phyloP scores from a whole-genome alignment of 1,284 basidiomycete species.

The Chalciporus sp. region DNA sequence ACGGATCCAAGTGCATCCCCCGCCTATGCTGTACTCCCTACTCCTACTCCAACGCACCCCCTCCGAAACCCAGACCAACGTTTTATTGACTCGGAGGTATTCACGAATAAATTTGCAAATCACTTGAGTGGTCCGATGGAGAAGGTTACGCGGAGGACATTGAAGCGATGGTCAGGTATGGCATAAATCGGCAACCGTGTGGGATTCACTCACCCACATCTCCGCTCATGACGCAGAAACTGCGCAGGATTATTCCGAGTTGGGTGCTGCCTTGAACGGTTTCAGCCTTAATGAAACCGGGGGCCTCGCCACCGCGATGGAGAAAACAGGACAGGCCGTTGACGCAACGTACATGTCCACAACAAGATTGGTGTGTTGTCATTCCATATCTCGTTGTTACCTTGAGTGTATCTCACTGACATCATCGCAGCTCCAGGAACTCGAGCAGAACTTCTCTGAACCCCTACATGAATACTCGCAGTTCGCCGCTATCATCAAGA shows the following conservation, averaged over 20 bases:
- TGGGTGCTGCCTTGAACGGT: conserved; percentile 94
- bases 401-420: conserved; percentile 14
- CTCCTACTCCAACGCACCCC: conserved; percentile 85
- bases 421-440: conserved; percentile 74
- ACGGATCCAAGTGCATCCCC: conserved; percentile 76
- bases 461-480: conserved; percentile 96
- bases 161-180: conserved; percentile 92
- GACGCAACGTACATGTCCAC: conserved; percentile 95
- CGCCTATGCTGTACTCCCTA: conserved; percentile 85
- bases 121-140: conserved; percentile 94
- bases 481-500: conserved; percentile 94
- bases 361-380: conserved; percentile 66
- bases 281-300: conserved; percentile 89
- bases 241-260: conserved; percentile 90
- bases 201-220: conserved; percentile 5
- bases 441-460: conserved; percentile 93
- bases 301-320: conserved; percentile 76
- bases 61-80: conserved; percentile 89
- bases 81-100: conserved; percentile 94
- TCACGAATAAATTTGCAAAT: conserved; percentile 94
- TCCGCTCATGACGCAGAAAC: conserved; percentile 54
- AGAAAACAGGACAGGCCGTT: conserved; percentile 93
- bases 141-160: conserved; percentile 88
- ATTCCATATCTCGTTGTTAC: neutral
- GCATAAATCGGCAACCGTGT: conserved; percentile 6